Conservation (phyloP, 129 eudicot species). For the Smallanthus sonchifolius region DNA sequence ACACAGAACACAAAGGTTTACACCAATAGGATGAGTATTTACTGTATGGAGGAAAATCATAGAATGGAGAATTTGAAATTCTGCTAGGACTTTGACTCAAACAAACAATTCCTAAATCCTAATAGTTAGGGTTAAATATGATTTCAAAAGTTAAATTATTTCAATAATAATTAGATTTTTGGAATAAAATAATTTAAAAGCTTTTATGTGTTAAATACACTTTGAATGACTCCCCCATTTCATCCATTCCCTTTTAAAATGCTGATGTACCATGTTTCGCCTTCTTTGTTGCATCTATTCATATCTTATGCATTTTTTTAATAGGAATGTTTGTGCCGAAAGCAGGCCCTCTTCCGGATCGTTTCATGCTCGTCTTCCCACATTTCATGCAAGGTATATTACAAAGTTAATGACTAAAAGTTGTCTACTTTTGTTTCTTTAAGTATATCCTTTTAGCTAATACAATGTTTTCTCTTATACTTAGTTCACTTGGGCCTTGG, state of each 20-base stretch:
- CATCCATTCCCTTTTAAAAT: not conserved
- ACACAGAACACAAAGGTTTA: not conserved
- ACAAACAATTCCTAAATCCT: not conserved
- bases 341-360: conserved; percentile 42
- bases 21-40: not conserved
- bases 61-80: not conserved
- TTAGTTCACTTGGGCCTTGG: conserved; percentile 81
- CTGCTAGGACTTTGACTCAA: not conserved
- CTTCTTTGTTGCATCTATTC: not conserved
- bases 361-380: conserved; percentile 58
- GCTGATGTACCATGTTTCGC: not conserved
- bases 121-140: not conserved
- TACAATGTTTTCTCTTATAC: conserved; percentile 4
- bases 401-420: not conserved
- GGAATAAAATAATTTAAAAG: not conserved
- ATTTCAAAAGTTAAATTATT: not conserved
- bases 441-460: conserved; percentile 7
- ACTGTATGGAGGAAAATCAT: not conserved
- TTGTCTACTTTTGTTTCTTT: not conserved
- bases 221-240: not conserved
- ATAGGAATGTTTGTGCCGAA: conserved; percentile 42
- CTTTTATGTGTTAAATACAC: not conserved
- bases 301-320: not conserved
- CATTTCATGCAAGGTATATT: conserved; percentile 78
- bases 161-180: not conserved